Percentiles rank a stretch among this genome's conserved stretches.
Evolutionary conservation across 768 basidiomycete genomes (phyloP).

Genomic region (Agaricus subrufescens): DNA sequence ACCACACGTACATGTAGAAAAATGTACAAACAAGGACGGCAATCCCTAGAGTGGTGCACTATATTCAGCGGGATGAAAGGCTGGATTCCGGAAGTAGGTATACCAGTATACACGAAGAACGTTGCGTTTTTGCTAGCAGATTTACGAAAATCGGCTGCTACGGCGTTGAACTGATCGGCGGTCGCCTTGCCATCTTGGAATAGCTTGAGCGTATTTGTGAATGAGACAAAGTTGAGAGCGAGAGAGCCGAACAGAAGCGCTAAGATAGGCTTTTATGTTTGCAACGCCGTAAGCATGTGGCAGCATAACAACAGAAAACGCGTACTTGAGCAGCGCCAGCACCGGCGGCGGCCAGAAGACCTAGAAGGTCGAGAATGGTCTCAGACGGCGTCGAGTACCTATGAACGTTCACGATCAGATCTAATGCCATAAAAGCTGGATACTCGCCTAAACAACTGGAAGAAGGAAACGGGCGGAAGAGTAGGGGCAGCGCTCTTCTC

Average conservation of each 20-base stretch:
- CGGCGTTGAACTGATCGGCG: conserved; percentile 19
- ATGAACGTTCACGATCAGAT: neutral
- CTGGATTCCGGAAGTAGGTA: conserved; percentile 59
- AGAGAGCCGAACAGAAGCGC: conserved; percentile 74
- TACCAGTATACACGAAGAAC: conserved; percentile 55
- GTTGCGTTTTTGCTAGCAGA: conserved; percentile 46
- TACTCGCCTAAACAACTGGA: conserved; percentile 9
- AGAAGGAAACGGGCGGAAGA: conserved; percentile 8
- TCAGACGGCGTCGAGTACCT: conserved; percentile 69
- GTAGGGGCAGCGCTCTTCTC: neutral
- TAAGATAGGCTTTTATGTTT: conserved; percentile 48
- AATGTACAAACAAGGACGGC: conserved; percentile 65
- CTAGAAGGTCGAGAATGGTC: conserved; percentile 53
- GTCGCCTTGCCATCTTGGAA: conserved; percentile 18
- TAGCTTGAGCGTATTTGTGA: conserved; percentile 26
- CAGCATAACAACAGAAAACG: neutral
- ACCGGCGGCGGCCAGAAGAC: conserved; percentile 55
- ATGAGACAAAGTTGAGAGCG: conserved; percentile 56
- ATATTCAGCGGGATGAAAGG: neutral
- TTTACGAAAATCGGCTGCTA: conserved; percentile 37
- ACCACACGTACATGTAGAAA: conserved; percentile 54
- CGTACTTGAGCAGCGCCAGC: conserved; percentile 71
- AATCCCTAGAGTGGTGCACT: conserved; percentile 15
- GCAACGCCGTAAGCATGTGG: neutral
- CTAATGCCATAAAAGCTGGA: neutral